Conservation (phyloP, 176 grass and related monocot species). For the Juncus inflexus region DNA sequence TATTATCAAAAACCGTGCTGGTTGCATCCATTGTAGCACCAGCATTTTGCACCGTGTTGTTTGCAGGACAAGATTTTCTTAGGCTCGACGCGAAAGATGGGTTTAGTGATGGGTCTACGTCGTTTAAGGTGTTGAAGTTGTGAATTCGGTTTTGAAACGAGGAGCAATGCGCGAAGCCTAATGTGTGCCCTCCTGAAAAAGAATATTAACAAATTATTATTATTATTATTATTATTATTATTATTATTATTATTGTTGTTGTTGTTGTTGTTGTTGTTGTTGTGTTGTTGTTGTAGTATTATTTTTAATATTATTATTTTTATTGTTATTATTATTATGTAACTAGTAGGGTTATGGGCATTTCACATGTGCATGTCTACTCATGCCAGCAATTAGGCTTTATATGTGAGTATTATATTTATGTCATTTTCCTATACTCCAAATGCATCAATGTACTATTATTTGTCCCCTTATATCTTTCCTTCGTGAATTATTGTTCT, state of each 20-base stretch:
- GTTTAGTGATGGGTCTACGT: conserved; percentile 43
- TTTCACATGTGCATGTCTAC: conserved; percentile 22
- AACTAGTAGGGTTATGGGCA: background rate
- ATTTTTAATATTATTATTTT: no score
- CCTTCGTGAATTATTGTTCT: conserved; percentile 3
- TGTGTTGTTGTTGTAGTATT: no score
- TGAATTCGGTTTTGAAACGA: conserved; percentile 83
- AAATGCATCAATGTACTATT: conserved; percentile 18
- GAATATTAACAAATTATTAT: background rate
- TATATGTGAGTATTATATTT: conserved; percentile 10
- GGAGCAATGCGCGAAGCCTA: conserved; percentile 89
- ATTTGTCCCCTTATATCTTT: conserved; percentile 4
- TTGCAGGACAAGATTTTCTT: conserved; percentile 49
- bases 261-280: no score
- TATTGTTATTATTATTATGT: no score
- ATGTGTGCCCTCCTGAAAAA: conserved; percentile 61
- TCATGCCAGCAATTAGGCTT: background rate
- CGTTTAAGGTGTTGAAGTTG: conserved; percentile 25
- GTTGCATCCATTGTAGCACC: conserved; percentile 64
- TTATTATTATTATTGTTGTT: no score
- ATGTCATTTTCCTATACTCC: conserved; percentile 5
- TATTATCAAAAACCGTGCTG: conserved; percentile 60
- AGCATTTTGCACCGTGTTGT: conserved; percentile 52
- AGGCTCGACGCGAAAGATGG: conserved; percentile 64
- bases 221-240: background rate